Base-by-base conservation (phyloP, 768 basidiomycete genomes). In the Saitozyma sp. region DNA sequence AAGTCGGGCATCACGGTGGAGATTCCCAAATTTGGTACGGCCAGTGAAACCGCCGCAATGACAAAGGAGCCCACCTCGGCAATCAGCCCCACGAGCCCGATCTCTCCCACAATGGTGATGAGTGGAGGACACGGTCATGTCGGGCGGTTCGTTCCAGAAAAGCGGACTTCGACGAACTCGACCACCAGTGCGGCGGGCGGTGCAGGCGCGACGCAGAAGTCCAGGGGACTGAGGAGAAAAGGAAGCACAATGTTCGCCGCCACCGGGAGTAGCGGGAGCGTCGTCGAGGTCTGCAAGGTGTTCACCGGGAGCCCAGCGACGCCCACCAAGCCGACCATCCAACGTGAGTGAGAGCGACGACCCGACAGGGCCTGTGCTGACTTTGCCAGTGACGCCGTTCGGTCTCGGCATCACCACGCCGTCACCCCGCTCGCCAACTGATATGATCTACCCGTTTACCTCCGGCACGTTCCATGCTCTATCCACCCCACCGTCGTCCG, bases 231-330 rank as follows among this genome's bases (percentile, higher is more conserved):
- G 40, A 58, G 74, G 16, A 53, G 74, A 29, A 76, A 76, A 56
- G 67, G 69, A 5, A 75, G 74, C 42, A 61, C 66, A 11, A 69
- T 73, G 72, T 76, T 73, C 58, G 61, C 50, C 20, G 62, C 66
- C 8, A 64, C 61, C 40, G 67, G 61, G n/a, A 68, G 66, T 6
- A 67, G 55, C 29, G 64, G 65, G 5, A 69, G 71, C 58, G 63
- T 71, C 53, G 58, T 45, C 11, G 71, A 70, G 45, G 51, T 65
- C 45, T 51, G 50, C 40, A 50, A 61, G 19, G 59, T 45, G 1
- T 66, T 61, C 37, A 56, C 29, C 29, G 29, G 29, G 29, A 29
- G 59, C 42, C 68, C 71, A 1, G 66, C 65, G 29, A 73, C 74
- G 6, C 74, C 74, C n/a, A 68, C 68, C 0, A 75, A 73, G 51